Conservation (phyloP, 805 yeast genomes). For the Candida xyloterini region DNA sequence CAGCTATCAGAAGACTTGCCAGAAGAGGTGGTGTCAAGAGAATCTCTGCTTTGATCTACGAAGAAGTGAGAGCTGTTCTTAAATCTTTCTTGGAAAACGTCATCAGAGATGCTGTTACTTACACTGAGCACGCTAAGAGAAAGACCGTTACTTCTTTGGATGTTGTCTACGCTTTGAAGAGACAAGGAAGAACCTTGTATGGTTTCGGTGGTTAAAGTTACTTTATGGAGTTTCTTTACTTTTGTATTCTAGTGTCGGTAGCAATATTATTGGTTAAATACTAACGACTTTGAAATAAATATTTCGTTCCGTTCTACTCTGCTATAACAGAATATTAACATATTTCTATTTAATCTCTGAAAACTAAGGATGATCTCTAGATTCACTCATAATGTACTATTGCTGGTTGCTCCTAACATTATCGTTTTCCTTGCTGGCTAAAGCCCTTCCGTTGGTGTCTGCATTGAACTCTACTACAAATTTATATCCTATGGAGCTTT, state of each 20-base stretch:
- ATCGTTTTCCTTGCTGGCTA: background rate
- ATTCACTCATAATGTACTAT: too few relatives aligned
- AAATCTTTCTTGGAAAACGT: constrained; percentile 95
- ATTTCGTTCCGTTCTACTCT: constrained; percentile 11
- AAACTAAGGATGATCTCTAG: background rate
- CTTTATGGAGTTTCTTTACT: constrained; percentile 12
- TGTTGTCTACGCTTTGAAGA: constrained; percentile 98
- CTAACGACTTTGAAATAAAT: constrained; percentile 6
- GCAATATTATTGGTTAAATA: constrained; percentile 14
- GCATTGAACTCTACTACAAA: background rate
- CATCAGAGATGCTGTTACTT: constrained; percentile 98
- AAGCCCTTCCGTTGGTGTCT: background rate
- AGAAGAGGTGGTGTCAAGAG: constrained; percentile 99
- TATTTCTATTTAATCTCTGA: background rate
- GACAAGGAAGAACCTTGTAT: constrained; percentile 99
- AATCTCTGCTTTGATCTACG: constrained; percentile 97
- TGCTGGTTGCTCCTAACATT: background rate
- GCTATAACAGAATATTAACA: constrained; percentile 4
- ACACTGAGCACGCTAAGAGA: constrained; percentile 99
- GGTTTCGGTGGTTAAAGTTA: constrained; percentile 96
- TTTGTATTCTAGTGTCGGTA: constrained; percentile 22
- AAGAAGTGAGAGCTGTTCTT: constrained; percentile 96
- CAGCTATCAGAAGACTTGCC: constrained; percentile 99
- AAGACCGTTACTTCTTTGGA: constrained; percentile 98
- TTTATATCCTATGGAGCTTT: constrained; percentile 8